Base-by-base conservation (phyloP, 345 rosid species). In the Combretum micranthum region DNA sequence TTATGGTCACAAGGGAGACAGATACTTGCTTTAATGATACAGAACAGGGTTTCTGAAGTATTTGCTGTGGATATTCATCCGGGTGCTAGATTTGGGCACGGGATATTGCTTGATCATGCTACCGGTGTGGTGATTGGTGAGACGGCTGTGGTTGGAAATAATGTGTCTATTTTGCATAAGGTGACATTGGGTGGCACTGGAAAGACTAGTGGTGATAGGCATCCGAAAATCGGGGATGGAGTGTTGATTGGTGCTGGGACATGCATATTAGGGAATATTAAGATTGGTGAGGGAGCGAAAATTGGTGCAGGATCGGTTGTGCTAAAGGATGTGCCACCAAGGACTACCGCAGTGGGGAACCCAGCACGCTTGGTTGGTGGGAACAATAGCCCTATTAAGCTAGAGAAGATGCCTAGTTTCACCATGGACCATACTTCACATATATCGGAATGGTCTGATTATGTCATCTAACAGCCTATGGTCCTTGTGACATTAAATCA, bases 131-230 rank as follows among this genome's bases (percentile, higher is more conserved):
- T 92, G 2, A 72, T 88, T 6, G 96, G 98, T 13, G 98, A 92
- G 74, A 92, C 98, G 7, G 92, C 98, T 0, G 92, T 86, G 47
- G 77, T 92, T 2, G 98, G 96, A 42, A 71, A 86, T 60, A 73
- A 92, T 53, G 95, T 88, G 45, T 86, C 93, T 2, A 88, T 92
- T 56, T 69, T 92, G 55, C 96, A 88, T n/a, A 84, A 88, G 52
- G 96, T 92, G 19, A 92, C 98, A 3, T 75, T 88, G 5, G 98
- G 98, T 2, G 98, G 98, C n/a, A 92, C 98, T 0, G 96, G 98
- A 39, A 92, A 92, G 71, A 65, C 50, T 61, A 67, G 68, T 15
- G 95, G 96, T 0, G 95, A 86, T 5, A 78, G 98, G 62, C 98
- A 92, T 43, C 96, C 96, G 0, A 92, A 92, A 76, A 88, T 92